Conservation (phyloP, 2,329 filamentous ascomycete species). For the Xylariaceae sp. region DNA sequence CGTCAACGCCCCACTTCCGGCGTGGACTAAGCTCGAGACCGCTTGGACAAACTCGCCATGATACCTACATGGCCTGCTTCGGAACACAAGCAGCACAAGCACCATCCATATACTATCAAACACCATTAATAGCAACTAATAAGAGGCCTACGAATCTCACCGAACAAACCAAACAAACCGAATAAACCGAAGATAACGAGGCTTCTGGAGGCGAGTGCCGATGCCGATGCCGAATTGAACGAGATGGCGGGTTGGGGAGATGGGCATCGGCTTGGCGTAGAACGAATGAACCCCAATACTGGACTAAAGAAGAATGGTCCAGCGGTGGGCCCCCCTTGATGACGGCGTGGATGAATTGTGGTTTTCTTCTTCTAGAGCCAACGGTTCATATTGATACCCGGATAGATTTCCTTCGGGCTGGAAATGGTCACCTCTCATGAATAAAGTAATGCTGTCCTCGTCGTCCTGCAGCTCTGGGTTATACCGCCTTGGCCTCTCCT, state of each 20-base stretch:
- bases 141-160: slow-evolving; percentile 5
- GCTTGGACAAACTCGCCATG: not conserved
- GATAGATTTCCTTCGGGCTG: slow-evolving; percentile 33
- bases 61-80: not conserved
- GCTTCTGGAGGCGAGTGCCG: not conserved
- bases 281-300: slow-evolving; percentile 14
- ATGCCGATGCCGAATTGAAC: slow-evolving; percentile 2
- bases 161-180: not conserved
- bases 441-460: slow-evolving; percentile 3
- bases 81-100: slow-evolving; percentile 2
- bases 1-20: slow-evolving; percentile 23
- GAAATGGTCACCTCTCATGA: slow-evolving; percentile 17
- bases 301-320: slow-evolving; percentile 9
- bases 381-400: slow-evolving; percentile 34
- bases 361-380: slow-evolving; percentile 20
- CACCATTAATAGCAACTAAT: slow-evolving; percentile 19
- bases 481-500: not conserved
- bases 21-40: slow-evolving; percentile 12
- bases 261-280: slow-evolving; percentile 13
- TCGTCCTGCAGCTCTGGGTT: not conserved
- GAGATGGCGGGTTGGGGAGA: slow-evolving; percentile 18
- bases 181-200: not conserved
- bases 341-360: slow-evolving; percentile 19
- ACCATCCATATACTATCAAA: slow-evolving; percentile 6
- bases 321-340: slow-evolving; percentile 13